A percentile compares a stretch with the other conserved stretches of the same genome.
These are phyloP conservation scores for Alternaria arbusti DNA, from an alignment of 2,329 filamentous ascomycete genomes.

Conservation along the genomic window DNA sequence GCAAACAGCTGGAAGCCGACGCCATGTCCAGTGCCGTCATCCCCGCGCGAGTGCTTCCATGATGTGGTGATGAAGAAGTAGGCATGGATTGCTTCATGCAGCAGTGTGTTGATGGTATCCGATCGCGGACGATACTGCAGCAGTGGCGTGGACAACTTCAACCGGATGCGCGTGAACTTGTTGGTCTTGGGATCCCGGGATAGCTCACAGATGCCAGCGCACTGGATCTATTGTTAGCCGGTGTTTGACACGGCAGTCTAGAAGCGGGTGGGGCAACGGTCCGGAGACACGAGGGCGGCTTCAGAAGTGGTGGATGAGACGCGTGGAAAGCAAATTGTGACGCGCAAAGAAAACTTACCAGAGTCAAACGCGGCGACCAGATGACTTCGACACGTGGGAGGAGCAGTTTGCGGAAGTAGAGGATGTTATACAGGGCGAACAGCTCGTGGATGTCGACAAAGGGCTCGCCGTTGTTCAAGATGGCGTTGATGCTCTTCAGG, in stretches of 20 bases:
- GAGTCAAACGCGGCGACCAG: constrained; percentile 54
- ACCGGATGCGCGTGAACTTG: constrained; percentile 49
- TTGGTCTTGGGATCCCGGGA: constrained; percentile 46
- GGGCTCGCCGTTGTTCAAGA: constrained; percentile 48
- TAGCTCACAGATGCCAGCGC: constrained; percentile 55
- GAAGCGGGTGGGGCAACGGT: constrained; percentile 18
- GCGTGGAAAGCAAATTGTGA: constrained; percentile 12
- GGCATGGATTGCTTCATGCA: constrained; percentile 55
- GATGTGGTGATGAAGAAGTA: constrained; percentile 56
- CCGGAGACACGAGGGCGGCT: constrained; percentile 6
- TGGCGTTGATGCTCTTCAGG: constrained; percentile 41
- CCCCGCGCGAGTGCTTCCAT: constrained; percentile 51
- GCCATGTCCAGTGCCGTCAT: constrained; percentile 53
- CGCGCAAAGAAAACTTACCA: constrained; percentile 25
- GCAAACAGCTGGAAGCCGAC: constrained; percentile 52
- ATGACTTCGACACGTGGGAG: constrained; percentile 50
- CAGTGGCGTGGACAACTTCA: constrained; percentile 54
- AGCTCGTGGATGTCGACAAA: constrained; percentile 52
- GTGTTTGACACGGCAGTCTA: constrained; percentile 14
- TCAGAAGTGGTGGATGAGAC: constrained; percentile 10
- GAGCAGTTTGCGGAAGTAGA: constrained; percentile 53
- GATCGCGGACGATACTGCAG: constrained; percentile 53
- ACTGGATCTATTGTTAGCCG: constrained; percentile 36
- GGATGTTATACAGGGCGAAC: constrained; percentile 49
- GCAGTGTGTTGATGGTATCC: constrained; percentile 53